Evolutionary conservation across 2,329 filamentous ascomycete species (phyloP).

Genomic region (Aspergillus transmontanensis): DNA sequence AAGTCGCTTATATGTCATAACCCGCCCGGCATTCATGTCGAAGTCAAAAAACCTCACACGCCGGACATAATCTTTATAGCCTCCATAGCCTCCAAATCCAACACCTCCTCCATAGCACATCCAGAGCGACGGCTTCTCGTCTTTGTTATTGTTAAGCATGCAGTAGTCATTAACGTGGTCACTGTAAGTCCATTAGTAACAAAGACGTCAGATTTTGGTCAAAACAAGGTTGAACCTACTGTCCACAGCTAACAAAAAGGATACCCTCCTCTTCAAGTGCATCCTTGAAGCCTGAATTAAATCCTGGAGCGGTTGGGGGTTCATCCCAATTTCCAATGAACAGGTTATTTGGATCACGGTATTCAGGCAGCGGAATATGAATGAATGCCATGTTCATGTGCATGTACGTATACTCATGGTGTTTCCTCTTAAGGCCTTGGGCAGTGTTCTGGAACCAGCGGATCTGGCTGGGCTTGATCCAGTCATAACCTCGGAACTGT

Average conservation of each 20-base stretch:
- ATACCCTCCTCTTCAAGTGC: slow-evolving; percentile 84
- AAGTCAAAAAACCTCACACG: slow-evolving; percentile 88
- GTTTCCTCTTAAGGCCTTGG: slow-evolving; percentile 71
- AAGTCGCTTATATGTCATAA: slow-evolving; percentile 88
- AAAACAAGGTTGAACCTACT: slow-evolving; percentile 59
- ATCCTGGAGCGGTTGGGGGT: slow-evolving; percentile 80
- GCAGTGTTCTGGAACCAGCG: slow-evolving; percentile 89
- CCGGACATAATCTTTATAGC: slow-evolving; percentile 82
- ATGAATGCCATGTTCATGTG: slow-evolving; percentile 98
- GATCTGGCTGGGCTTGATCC: slow-evolving; percentile 92
- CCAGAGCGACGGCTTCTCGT: slow-evolving; percentile 74
- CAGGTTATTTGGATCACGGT: slow-evolving; percentile 63
- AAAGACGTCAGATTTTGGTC: slow-evolving; percentile 1
- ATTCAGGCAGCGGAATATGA: slow-evolving; percentile 94
- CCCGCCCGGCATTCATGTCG: slow-evolving; percentile 85
- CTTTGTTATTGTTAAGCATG: slow-evolving; percentile 63
- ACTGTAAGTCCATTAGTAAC: slow-evolving; percentile 45
- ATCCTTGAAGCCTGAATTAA: slow-evolving; percentile 91
- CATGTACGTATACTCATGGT: slow-evolving; percentile 82
- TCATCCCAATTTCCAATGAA: slow-evolving; percentile 77
- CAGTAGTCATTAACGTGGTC: slow-evolving; percentile 99
- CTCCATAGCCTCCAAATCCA: slow-evolving; percentile 93
- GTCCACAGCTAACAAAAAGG: slow-evolving; percentile 85
- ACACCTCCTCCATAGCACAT: slow-evolving; percentile 96
- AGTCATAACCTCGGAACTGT: slow-evolving; percentile 91